Base-by-base conservation (phyloP, 208 protist species). In the Acanthamoeba quina region DNA sequence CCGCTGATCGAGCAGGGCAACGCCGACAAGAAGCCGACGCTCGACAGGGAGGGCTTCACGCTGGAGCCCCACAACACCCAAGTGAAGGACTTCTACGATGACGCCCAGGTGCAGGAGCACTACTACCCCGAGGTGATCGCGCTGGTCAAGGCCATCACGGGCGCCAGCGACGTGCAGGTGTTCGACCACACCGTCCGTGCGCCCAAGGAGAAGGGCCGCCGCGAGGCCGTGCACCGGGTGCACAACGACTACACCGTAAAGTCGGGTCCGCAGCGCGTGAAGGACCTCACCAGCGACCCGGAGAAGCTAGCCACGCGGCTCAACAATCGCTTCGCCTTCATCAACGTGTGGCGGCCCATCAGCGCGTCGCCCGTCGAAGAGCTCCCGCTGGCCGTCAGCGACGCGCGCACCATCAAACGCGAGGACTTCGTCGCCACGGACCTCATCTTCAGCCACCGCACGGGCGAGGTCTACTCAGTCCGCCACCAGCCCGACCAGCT, bases 221-320 rank as follows among this genome's bases (percentile, higher is more conserved):
- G 66, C 26, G 66, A 74, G 66, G n/a, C 66, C 13, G 66, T 74
- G 29, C 66, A 44, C 5, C 26, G 66, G 29, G 66, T 74, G 26
- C 66, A 74, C 66, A 74, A 74, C 66, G 66, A 74, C 66, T 74
- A 74, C 34, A 74, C 66, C 66, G 17, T 74, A 29, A 41, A 41
- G 24, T 74, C 66, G 7, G 66, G 66, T 41, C 66, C 66, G 0
- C 24, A 74, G 66, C 26, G 66, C 31, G 66, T 74, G 13, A 31
- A 41, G 29, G 66, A 74, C 34, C 34, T 74, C 66, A 74, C 66
- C 66, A 74, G 34, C 66, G 66, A 74, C 29, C 66, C 66, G 26
- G 66, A 74, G 66, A 74, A 74, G 66, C 66, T 74, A 1, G 26
- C 31, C 66, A 44, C 66, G 26, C 0, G 66, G 34, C 66, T 74